Base-by-base conservation (phyloP, 768 basidiomycete species). In the Clitopilus hobsonii region DNA sequence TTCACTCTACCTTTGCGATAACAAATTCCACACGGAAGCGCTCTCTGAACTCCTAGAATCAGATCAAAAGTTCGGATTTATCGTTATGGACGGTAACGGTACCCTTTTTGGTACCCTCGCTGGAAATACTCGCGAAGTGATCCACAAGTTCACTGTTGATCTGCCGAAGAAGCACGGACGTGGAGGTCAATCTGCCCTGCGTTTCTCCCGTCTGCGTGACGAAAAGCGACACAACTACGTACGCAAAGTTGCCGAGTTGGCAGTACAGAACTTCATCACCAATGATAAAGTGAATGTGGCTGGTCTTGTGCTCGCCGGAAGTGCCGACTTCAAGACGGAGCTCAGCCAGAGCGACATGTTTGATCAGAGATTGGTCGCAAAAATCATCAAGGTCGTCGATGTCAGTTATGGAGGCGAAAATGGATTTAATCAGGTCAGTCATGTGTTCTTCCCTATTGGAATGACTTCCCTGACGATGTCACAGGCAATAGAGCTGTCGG, bases 161-260 rank as follows among this genome's bases (percentile, higher is more conserved):
- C 82, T 98, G 8, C 97, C 97, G 38, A 99, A 99, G 80, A 99
- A 99, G 79, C 97, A 98, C 71, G 96, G 96, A 59, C 94, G 97
- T 80, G 97, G 97, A 84, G 97, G 97, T 72, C 97, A 99, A 73
- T 98, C 97, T 54, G 97, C 97, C 23, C 83, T 98, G 41, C 97
- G 97, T 89, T 99, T 99, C 85, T 92, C 96, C 36, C 96, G 97
- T 79, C 84, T 99, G 50, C 90, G 97, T 66, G 97, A 98, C 71
- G 97, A 99, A 77, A 97, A 97, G 71, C 87, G 97, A 48, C 95
- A 98, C 86, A 99, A 98, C 74, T 99, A 99, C 70, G 96, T 99
- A 51, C 90, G 97, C 64, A 99, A 99, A 73, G 97, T 99, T 56
- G 94, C 95, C 51, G 97, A 99, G 73, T 80, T 83, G 56, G 94